Base-by-base conservation (phyloP, 805 yeast genomes). In the Metschnikowia kofuensis region DNA sequence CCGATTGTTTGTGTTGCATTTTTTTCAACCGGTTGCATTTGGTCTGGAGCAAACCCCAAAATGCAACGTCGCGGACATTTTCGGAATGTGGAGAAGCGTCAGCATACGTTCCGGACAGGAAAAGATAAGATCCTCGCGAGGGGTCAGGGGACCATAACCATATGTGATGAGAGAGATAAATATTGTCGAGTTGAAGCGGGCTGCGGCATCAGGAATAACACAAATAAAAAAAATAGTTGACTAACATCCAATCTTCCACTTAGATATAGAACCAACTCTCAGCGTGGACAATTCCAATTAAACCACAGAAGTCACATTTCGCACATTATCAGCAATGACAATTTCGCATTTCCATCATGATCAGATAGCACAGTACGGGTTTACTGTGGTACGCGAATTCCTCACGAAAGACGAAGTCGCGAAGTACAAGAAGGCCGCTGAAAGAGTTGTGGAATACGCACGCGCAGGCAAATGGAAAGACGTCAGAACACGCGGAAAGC, bases 401-500 rank as follows among this genome's bases (percentile, higher is more conserved):
- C 69, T 77, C 37, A 59, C 67, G 11, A 67, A 67, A 7, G 68
- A 68, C 32, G 80, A 78, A 53, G 54, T 77, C 34, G 64, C 55
- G 31, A 49, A 51, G 31, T 75, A 73, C 58, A 52, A 53, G 38
- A 51, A 50, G n/a, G 74, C 76, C 0, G 63, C 80, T 3, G 65
- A 70, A 38, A 50, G 55, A 12, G 62, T 75, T 31, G 71, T 76
- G 14, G 62, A 69, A 36, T 54, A 64, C 30, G 79, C 80, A 14
- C 61, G 82, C 39, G 67, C 61, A 4, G 82, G 82, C 3, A 63
- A 72, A 15, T 77, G 81, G 82, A 65, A 73, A 13, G 65, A 70
- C 42, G 79, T 77, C 13, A 66, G 82, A 52, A 75, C 80, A 3
- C 60, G 74, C 40, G 81, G 80, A 7, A 77, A 77, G 52, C 82